Base-by-base conservation (phyloP, 2,329 filamentous ascomycete genomes). In the Lachnum nothofagi region DNA sequence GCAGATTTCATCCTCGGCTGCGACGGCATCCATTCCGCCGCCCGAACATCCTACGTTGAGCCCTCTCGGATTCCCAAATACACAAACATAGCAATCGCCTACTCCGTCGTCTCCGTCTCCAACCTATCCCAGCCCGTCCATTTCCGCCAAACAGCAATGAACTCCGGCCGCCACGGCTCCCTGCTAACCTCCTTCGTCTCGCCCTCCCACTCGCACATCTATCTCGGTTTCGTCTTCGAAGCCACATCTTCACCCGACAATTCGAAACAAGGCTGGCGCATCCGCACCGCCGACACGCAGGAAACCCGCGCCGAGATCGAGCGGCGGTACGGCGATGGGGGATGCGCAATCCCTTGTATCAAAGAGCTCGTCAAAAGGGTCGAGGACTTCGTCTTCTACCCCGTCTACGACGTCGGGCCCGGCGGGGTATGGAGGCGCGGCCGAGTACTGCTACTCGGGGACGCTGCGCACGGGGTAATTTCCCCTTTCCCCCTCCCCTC, bases 11-110 rank as follows among this genome's bases (percentile, higher is more conserved):
- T 68, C 5, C 51, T 67, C 14, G 65, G 60, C 2, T 61, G 60
- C 45, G 65, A 68, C 47, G 66, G 66, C 12, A 61, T 67, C 25
- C 64, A 67, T 48, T 67, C 64, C 2, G 53, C 56, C 2, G 57
- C 66, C 10, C 57, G 65, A 2, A 37, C 20, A 3, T 40, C 55
- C 19, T 61, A 57, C 49, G 50, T 59, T 12, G 49, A 58, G 16
- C 46, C 55, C 0, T 41, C 22, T 19, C 25, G 44, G n/a, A 20
- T 14, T 19, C 35, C 46, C n/a, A 47, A 41, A 5, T 53, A 55
- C 38, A 49, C 49, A 2, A 31, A 40, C 10, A 23, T 53, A 5
- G 44, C 40, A 10, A 31, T 31, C 20, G 46, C 50, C 12, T 55
- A 53, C 45, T 43, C 49, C 2, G 20, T 55, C 44, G 25, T 49